Evolutionary conservation across 805 yeast genomes (phyloP).

Genomic region (Cephaloascus fragrans): DNA sequence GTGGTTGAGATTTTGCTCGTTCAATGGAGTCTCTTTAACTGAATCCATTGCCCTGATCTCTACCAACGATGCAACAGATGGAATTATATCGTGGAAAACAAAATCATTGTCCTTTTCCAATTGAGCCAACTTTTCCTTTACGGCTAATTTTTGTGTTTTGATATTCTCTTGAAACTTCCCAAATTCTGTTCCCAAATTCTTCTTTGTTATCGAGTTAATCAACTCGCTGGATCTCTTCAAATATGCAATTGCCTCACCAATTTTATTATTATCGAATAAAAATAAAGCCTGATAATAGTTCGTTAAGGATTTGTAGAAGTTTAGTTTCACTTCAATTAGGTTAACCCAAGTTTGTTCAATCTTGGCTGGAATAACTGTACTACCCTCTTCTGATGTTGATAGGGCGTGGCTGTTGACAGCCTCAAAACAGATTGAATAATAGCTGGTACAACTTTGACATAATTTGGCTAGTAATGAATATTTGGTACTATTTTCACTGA

Average conservation of each 20-base stretch:
- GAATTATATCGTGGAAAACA: constrained; percentile 74
- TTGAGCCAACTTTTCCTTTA: constrained; percentile 16
- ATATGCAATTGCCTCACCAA: constrained; percentile 72
- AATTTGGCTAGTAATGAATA: constrained; percentile 69
- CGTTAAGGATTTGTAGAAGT: constrained; percentile 51
- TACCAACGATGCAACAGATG: constrained; percentile 48
- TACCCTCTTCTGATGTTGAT: constrained; percentile 18
- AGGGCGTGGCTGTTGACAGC: constrained; percentile 28
- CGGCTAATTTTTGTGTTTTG: not conserved
- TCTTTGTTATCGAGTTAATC: constrained; percentile 18
- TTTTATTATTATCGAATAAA: constrained; percentile 44
- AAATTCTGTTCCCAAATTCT: not conserved
- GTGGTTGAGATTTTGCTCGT: constrained; percentile 37
- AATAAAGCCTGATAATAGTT: constrained; percentile 48
- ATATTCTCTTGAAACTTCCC: not conserved
- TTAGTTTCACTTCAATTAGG: constrained; percentile 38
- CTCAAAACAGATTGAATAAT: constrained; percentile 44
- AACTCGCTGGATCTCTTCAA: constrained; percentile 39
- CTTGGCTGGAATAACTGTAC: constrained; percentile 16
- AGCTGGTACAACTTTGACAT: constrained; percentile 48
- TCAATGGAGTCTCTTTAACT: constrained; percentile 46
- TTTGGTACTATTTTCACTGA: constrained; percentile 45
- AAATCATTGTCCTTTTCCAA: constrained; percentile 80
- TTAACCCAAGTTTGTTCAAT: constrained; percentile 37
- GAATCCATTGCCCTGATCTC: constrained; percentile 64